Evolutionary conservation across 495 filamentous ascomycete species (phyloP), one percentile per base, ranked within the genome.

Genomic region (Filosporella fistucella): DNA sequence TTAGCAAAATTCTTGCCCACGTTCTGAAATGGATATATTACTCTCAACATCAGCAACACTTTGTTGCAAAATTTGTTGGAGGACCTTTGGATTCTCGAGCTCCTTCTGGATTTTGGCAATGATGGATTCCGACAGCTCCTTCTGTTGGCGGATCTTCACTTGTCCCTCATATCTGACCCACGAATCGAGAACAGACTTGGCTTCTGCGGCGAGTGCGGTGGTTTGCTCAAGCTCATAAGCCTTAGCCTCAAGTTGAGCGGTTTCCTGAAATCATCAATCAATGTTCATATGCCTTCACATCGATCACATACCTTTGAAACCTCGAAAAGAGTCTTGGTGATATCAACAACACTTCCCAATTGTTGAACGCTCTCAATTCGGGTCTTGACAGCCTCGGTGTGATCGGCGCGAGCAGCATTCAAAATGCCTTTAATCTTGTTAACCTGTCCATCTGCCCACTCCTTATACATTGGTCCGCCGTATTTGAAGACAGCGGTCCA

Each of bases 91-190:
- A 76, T 83, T 95, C 79, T 96, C 90, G 40, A 99, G 80, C 77
- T 96, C 93, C 81, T 96, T 96, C 68, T 85, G 84, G 59, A 96
- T 91, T 81, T 95, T 99, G 69, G 80, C 80, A 58, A 99, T 97
- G 68, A 99, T 73, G 64, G 69, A 76, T 64, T 96, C 84, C 44
- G 93, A 88, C 56, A 99, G 78, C 80, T 99, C 93, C 67, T 77
- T 83, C 79, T 99, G 93, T 75, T 97, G 88, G 63, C 93, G 81
- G 73, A 90, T 85, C 86, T 96, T 99, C 61, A 97, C 90, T 75
- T 97, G 93, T 49, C 85, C 77, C 76, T 99, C 93, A 68, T 99
- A 99, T 60, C 93, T 82, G 47, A 96, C 90, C 93, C 94, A 97
- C 42, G 90, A 96, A 66, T 99, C 93, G 45, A 99, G 82, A 28